Conservation (phyloP, 495 filamentous ascomycete genomes). For the Cercophora newfieldiana region DNA sequence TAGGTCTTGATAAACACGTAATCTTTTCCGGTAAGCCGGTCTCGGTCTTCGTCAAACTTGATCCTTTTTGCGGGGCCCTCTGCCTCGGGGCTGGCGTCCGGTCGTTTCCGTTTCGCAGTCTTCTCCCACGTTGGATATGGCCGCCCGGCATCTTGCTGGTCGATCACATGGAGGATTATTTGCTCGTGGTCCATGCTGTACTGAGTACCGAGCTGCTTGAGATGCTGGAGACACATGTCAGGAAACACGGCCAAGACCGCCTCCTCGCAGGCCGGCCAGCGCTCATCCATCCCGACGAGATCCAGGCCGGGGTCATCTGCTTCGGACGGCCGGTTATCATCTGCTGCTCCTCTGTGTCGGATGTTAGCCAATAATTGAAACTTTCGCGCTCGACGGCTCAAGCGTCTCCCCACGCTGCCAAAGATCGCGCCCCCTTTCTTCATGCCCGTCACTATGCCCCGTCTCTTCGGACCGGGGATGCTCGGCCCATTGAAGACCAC, state of each 20-base stretch:
- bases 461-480: not conserved
- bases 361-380: not conserved
- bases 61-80: conserved; percentile 20
- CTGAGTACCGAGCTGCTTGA: conserved; percentile 17
- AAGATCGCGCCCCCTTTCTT: not conserved
- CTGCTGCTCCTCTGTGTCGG: not conserved
- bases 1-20: not conserved
- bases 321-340: too few relatives aligned
- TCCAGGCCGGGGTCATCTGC: not conserved
- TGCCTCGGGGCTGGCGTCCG: not conserved
- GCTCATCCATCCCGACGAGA: not conserved
- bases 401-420: not conserved
- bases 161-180: conserved; percentile 32
- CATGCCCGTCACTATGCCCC: not conserved
- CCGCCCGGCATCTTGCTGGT: conserved; percentile 34
- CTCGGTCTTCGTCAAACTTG: conserved; percentile 11
- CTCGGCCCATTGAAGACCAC: not conserved
- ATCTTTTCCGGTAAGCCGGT: not conserved
- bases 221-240: conserved; percentile 39
- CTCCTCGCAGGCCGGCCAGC: conserved; percentile 20
- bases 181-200: conserved; percentile 21
- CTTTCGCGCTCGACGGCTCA: not conserved
- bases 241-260: conserved; percentile 37
- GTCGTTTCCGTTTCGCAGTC: conserved; percentile 40
- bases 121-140: conserved; percentile 34